Percentiles rank a stretch among this genome's conserved stretches.
These are phyloP conservation scores for Backusella westeae DNA, from an alignment of 192 early-diverging fungal genomes.

Conservation along the genomic window DNA sequence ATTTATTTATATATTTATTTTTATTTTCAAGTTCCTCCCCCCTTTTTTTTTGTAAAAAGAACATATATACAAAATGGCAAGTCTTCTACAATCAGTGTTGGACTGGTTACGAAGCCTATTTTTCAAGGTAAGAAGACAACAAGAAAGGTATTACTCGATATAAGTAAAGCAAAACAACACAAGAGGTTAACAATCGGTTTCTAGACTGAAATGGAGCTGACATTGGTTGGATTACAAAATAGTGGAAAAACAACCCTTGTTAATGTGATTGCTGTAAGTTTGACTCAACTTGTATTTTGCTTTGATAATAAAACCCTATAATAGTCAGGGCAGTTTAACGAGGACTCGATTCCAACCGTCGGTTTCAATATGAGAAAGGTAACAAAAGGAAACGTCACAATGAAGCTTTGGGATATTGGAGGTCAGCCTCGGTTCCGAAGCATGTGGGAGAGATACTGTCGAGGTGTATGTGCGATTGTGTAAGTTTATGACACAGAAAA, in stretches of 20 bases:
- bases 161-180: not conserved
- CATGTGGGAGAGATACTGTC: slow-evolving; percentile 91
- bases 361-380: slow-evolving; percentile 99
- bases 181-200: no score
- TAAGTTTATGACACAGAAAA: slow-evolving; percentile 40
- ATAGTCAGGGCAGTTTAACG: slow-evolving; percentile 72
- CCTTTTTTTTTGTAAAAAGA: not conserved
- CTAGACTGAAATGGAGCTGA: slow-evolving; percentile 83
- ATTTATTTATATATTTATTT: not conserved
- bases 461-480: slow-evolving; percentile 97
- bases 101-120: slow-evolving; percentile 76
- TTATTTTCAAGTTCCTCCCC: not conserved
- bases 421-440: slow-evolving; percentile 95
- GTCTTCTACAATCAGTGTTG: slow-evolving; percentile 53
- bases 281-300: no score
- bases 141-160: not conserved
- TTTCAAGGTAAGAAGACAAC: slow-evolving; percentile 56
- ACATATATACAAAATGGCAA: slow-evolving; percentile 40
- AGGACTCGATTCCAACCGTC: slow-evolving; percentile 95
- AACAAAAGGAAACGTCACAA: slow-evolving; percentile 88
- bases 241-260: slow-evolving; percentile 86
- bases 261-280: slow-evolving; percentile 78
- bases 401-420: slow-evolving; percentile 99
- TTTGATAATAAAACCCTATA: no score
- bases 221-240: slow-evolving; percentile 82